Base-by-base conservation (phyloP, 495 filamentous ascomycete species). In the Podospora appendiculata region DNA sequence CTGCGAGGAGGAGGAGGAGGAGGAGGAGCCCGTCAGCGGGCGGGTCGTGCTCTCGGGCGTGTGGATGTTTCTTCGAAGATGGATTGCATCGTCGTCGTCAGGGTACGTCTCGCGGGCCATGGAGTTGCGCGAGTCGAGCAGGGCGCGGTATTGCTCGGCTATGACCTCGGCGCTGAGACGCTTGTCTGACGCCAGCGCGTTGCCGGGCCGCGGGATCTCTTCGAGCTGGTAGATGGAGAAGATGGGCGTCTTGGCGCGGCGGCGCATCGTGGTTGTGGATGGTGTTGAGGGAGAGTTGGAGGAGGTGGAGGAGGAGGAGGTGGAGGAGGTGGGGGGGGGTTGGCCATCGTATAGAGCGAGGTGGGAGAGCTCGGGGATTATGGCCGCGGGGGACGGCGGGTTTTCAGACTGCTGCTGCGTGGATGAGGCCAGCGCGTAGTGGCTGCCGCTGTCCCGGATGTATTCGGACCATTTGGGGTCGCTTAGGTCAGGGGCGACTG, bases 231-330 rank as follows among this genome's bases (percentile, higher is more conserved):
- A 66, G 50, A 74, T 68, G 19, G 65, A 63, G 32, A 64, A 65
- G 12, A 73, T 67, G 33, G 73, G 69, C 6, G 69, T 77, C 51
- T 73, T 75, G n/a, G 72, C 70, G 33, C 68, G 68, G 16, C 69
- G 65, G 40, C 63, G 60, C 38, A 61, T 62, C 16, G 49, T 58
- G 1, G 51, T 58, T 3, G 51, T 33, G 1, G 58, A 35, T n/a
- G n/a, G n/a, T 2, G 25, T 25, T 6, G 51, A 44, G 2, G 62
- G 41, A 35, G 58, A 19, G 11, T n/a, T 10, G 41, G 14, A 2
- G 25, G 56, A 55, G 34, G 32, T 62, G 47, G 62, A 46, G n/a
- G 41, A 41, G 10, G 35, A 8, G 18, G 18, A 42, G 18, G 25
- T 17, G 34, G 16, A 38, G 36, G 32, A 36, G 8, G 11, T 35